Evolutionary conservation across 2,329 filamentous ascomycete species (phyloP).

Genomic region (Phialemonium atrogriseum): DNA sequence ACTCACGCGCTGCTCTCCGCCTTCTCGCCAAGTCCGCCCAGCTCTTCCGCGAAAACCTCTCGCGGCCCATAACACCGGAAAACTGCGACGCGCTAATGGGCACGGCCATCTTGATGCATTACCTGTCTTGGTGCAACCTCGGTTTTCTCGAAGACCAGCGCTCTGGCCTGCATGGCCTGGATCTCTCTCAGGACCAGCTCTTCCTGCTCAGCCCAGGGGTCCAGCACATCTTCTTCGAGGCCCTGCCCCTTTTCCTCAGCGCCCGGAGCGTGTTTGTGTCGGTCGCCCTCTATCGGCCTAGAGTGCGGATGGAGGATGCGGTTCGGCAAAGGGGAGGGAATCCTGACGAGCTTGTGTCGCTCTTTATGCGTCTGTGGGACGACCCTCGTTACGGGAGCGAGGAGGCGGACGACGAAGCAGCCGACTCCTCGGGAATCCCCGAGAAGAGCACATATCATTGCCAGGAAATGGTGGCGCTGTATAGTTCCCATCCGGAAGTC

Average conservation of each 20-base stretch:
- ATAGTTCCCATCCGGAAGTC: too few relatives aligned
- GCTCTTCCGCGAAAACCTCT: constrained; percentile 15
- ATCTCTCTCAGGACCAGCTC: constrained; percentile 18
- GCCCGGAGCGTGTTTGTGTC: constrained; percentile 11
- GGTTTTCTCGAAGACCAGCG: constrained; percentile 15
- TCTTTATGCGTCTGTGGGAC: constrained; percentile 16
- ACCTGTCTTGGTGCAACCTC: constrained; percentile 20
- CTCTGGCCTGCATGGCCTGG: constrained; percentile 4
- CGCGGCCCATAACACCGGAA: constrained; percentile 12
- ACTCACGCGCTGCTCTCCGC: constrained; percentile 12
- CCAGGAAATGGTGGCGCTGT: too few relatives aligned
- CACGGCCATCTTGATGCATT: constrained; percentile 19
- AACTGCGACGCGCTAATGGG: constrained; percentile 16
- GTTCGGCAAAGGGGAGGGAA: constrained; percentile 11
- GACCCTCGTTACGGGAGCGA: constrained; percentile 10
- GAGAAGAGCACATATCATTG: too few relatives aligned
- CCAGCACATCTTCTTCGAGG: constrained; percentile 16
- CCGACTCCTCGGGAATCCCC: too few relatives aligned
- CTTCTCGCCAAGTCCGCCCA: constrained; percentile 15
- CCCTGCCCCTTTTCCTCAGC: constrained; percentile 13
- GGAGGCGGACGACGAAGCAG: neutral
- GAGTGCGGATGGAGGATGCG: constrained; percentile 11
- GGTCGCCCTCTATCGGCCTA: constrained; percentile 10
- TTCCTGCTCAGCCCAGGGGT: constrained; percentile 20
- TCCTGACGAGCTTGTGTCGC: constrained; percentile 7